These are phyloP conservation scores for Erodium texanum DNA, from an alignment of 441 rosid species.

Conservation along the genomic window DNA sequence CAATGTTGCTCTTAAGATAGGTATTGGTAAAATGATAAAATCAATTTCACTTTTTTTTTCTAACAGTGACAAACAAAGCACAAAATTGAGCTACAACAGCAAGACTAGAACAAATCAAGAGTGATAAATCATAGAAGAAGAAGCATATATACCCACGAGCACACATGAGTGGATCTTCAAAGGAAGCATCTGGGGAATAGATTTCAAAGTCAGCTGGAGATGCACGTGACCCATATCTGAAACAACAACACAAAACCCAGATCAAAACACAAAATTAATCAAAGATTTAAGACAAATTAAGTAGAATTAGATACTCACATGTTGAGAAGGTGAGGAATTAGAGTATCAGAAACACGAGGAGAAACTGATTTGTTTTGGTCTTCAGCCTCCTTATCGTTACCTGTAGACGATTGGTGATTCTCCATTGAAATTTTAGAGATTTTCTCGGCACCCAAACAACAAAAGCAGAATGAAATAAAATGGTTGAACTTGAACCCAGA, in stretches of 20 bases:
- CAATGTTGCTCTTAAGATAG: too few species aligned
- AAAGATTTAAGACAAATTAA: neutral
- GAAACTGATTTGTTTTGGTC: constrained; percentile 19
- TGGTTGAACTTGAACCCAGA: too few species aligned
- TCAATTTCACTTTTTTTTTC: too few species aligned
- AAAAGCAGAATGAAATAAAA: neutral
- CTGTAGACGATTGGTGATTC: neutral
- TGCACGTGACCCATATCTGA: constrained; percentile 67
- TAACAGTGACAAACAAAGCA: too few species aligned
- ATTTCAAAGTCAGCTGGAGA: constrained; percentile 59
- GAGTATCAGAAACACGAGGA: constrained; percentile 31
- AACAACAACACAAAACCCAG: neutral
- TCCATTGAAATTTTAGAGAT: constrained; percentile 8
- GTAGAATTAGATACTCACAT: constrained; percentile 30
- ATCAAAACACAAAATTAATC: neutral
- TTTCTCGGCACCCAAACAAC: constrained; percentile 17
- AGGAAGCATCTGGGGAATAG: constrained; percentile 67
- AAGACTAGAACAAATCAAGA: neutral
- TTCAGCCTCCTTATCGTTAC: constrained; percentile 30
- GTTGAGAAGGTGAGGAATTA: constrained; percentile 72
- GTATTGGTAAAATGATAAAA: too few species aligned
- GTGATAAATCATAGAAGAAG: too few species aligned
- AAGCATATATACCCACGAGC: constrained; percentile 56
- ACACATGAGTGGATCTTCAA: constrained; percentile 83
- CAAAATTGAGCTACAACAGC: too few species aligned